These are phyloP conservation scores for Cyclotella baltica DNA, from an alignment of 108 stramenopile genomes.

Conservation along the genomic window DNA sequence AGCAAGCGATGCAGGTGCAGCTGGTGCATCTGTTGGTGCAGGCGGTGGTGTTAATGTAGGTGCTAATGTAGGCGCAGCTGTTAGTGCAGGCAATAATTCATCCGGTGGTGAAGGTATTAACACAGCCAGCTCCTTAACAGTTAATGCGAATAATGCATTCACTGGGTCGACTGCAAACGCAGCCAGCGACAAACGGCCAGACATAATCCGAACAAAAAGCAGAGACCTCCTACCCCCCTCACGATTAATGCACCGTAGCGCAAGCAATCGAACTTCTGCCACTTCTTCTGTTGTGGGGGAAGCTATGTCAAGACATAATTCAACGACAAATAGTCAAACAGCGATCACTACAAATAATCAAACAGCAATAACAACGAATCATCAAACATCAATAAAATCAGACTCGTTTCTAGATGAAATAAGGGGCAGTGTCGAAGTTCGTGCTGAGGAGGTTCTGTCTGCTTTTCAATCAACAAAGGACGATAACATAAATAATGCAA, in stretches of 20 bases:
- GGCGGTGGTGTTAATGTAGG: not conserved
- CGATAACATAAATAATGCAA: not conserved
- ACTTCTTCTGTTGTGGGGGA: not conserved
- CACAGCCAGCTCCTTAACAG: no score
- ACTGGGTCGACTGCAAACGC: no score
- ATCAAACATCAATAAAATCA: not conserved
- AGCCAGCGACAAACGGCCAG: no score
- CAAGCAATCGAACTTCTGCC: not conserved
- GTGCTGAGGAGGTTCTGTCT: no score
- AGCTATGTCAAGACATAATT: not conserved
- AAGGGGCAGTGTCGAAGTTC: conserved; percentile 4
- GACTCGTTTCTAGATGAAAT: not conserved
- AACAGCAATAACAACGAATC: not conserved
- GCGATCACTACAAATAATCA: not conserved
- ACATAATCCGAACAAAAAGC: no score
- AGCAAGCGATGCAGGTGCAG: not conserved
- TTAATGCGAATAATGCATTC: not conserved
- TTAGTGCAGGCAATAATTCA: not conserved
- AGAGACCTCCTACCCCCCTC: no score
- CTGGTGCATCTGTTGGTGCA: not conserved
- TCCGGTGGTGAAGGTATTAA: no score
- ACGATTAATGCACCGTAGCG: conserved; percentile 7
- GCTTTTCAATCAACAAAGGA: no score
- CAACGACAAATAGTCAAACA: not conserved
- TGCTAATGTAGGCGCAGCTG: not conserved